Evolutionary conservation across 1,139 yeast species (phyloP).

Genomic region (Hansenula lynferdii): DNA sequence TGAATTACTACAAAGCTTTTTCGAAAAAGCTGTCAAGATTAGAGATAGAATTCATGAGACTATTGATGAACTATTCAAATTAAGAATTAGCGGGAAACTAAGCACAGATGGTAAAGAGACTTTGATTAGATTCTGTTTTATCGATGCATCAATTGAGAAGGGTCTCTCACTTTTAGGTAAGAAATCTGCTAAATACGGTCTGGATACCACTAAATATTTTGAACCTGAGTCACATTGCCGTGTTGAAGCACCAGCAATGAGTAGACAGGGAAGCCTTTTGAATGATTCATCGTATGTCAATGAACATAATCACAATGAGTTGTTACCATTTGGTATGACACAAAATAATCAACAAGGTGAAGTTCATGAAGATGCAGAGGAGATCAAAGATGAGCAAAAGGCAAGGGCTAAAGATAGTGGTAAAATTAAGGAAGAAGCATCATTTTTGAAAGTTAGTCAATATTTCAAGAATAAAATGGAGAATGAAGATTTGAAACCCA

Average conservation of each 20-base stretch:
- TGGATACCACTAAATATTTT: background rate
- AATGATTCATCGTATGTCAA: conserved; percentile 21
- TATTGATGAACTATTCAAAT: conserved; percentile 50
- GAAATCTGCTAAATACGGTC: conserved; percentile 10
- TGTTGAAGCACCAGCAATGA: conserved; percentile 4
- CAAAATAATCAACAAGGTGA: conserved; percentile 13
- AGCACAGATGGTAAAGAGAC: conserved; percentile 71
- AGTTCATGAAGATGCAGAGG: conserved; percentile 10
- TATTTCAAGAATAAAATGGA: conserved; percentile 10
- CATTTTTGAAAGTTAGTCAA: conserved; percentile 15
- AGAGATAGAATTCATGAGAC: conserved; percentile 46
- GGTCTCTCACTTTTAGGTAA: conserved; percentile 51
- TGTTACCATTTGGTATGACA: conserved; percentile 28
- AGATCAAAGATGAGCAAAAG: conserved; percentile 9
- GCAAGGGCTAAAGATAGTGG: conserved; percentile 14
- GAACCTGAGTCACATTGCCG: too few relatives aligned
- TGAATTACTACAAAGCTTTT: conserved; percentile 31
- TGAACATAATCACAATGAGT: conserved; percentile 27
- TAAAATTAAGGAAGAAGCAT: conserved; percentile 20
- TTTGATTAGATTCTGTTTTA: conserved; percentile 57
- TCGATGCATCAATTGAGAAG: conserved; percentile 66
- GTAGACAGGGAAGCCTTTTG: conserved; percentile 13
- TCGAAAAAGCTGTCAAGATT: conserved; percentile 38
- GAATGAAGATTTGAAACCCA: conserved; percentile 7
- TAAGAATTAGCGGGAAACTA: conserved; percentile 49